Evolutionary conservation across 1,139 yeast species (phyloP).

Genomic region (Casaregolazyma lundiana): DNA sequence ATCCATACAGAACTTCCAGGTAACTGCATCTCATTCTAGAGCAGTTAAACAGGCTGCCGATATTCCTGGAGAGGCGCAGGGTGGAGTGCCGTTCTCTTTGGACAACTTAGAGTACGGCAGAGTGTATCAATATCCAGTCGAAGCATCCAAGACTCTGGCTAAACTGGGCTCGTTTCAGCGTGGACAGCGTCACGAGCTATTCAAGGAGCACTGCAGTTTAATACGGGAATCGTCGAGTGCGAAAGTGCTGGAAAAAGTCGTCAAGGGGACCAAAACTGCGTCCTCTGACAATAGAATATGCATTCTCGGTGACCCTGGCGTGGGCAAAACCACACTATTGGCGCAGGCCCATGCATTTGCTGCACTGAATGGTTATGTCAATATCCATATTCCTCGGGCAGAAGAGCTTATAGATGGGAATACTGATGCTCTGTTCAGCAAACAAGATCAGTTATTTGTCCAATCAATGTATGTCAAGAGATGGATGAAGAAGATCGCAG

Average conservation of each 20-base stretch:
- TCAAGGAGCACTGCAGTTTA: conserved; percentile 43
- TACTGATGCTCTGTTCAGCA: conserved; percentile 59
- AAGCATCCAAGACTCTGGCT: conserved; percentile 29
- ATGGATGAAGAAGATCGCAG: conserved; percentile 53
- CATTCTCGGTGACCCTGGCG: conserved; percentile 67
- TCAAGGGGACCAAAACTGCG: conserved; percentile 22
- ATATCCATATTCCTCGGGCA: conserved; percentile 65
- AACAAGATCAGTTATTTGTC: conserved; percentile 47
- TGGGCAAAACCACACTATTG: conserved; percentile 73
- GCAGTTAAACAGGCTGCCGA: conserved; percentile 24
- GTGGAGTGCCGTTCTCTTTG: conserved; percentile 17
- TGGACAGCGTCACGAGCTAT: conserved; percentile 50
- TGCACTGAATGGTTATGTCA: conserved; percentile 45
- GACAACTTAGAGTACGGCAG: conserved; percentile 14
- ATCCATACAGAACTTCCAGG: conserved; percentile 28
- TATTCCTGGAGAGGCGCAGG: conserved; percentile 14
- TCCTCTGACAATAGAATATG: conserved; percentile 49
- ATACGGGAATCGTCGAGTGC: conserved; percentile 36
- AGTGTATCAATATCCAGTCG: conserved; percentile 23
- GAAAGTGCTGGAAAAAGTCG: conserved; percentile 30
- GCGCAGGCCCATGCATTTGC: conserved; percentile 72
- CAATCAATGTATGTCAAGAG: conserved; percentile 78
- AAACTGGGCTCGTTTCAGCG: conserved; percentile 44
- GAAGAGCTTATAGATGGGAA: conserved; percentile 64
- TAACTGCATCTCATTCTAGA: conserved; percentile 31